Base-by-base conservation (phyloP, 1,284 basidiomycete genomes). In the Ceraceosorus guamensis region DNA sequence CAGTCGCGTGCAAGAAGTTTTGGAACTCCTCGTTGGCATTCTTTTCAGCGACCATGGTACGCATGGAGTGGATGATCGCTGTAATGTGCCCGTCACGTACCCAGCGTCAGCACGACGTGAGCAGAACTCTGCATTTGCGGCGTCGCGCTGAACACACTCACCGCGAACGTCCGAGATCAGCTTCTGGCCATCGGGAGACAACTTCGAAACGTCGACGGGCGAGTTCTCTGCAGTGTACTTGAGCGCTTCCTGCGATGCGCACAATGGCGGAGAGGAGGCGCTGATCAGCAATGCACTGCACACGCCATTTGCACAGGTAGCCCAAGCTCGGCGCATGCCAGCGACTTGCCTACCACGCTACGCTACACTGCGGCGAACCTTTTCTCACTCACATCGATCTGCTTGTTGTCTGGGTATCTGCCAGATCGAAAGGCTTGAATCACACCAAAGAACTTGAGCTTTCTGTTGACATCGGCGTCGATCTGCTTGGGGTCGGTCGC, bases 341-440 rank as follows among this genome's bases (percentile, higher is more conserved):
- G n/a, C n/a, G n/a, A n/a, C n/a, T n/a, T n/a, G n/a, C n/a, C n/a
- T n/a, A n/a, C n/a, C n/a, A n/a, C n/a, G n/a, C n/a, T n/a, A n/a
- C n/a, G n/a, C n/a, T n/a, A n/a, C n/a, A n/a, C n/a, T n/a, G n/a
- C n/a, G n/a, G n/a, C n/a, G n/a, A n/a, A n/a, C n/a, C n/a, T n/a
- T n/a, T n/a, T n/a, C n/a, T n/a, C n/a, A 41, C 37, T 8, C 34
- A 37, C 52, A 51, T 70, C 65, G 48, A 71, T 69, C 60, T 72
- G 70, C 55, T 65, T 50, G 59, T 72, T 72, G 65, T 71, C 68
- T 35, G 70, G 70, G 63, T 67, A 70, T 34, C 68, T 62, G 30
- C 70, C 70, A 56, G 68, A 63, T 46, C 65, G 65, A 65, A 72
- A 71, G 39, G 70, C 61, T 52, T 71, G 70, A 57, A 72, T 63